phyloP scores from a whole-genome alignment of 768 basidiomycete genomes.

The Boletus vinaceobasis region DNA sequence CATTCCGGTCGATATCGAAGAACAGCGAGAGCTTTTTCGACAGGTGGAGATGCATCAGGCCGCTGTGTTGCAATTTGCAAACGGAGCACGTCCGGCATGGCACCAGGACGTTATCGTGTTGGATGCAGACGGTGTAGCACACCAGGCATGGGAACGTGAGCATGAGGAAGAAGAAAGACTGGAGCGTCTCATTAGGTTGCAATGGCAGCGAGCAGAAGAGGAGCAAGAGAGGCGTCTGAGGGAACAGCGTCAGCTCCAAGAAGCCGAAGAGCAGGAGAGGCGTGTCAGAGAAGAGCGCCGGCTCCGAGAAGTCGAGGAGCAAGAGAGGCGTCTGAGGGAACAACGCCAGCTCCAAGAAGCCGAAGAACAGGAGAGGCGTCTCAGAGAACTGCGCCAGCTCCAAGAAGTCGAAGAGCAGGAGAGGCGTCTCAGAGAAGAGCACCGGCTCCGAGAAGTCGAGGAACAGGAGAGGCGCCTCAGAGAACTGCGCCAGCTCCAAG shows the following conservation, averaged over 20 bases:
- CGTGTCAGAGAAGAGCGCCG: too few species aligned
- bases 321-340: too few species aligned
- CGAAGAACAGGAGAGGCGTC: too few species aligned
- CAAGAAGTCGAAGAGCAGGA: too few species aligned
- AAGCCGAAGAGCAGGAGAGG: slow-evolving; percentile 3
- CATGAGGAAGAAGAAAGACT: slow-evolving; percentile 1
- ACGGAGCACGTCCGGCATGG: not conserved
- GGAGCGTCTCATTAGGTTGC: not conserved
- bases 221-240: slow-evolving; percentile 3
- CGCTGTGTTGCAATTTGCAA: not conserved
- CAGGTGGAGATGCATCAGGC: slow-evolving; percentile 12
- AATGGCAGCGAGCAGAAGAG: slow-evolving; percentile 1
- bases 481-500: too few species aligned
- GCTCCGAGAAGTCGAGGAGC: too few species aligned
- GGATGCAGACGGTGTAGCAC: not conserved
- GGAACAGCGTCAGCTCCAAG: not conserved
- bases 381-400: too few species aligned
- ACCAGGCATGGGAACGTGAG: not conserved
- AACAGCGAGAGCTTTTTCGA: slow-evolving; percentile 19
- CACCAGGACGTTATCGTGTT: not conserved
- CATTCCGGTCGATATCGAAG: slow-evolving; percentile 15
- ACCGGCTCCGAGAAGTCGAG: too few species aligned
- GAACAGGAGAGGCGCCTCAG: too few species aligned
- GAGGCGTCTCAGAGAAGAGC: too few species aligned
- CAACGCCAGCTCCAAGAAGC: too few species aligned